Base-by-base conservation (phyloP, 2,329 filamentous ascomycete species). In the Diaporthe nobilis region DNA sequence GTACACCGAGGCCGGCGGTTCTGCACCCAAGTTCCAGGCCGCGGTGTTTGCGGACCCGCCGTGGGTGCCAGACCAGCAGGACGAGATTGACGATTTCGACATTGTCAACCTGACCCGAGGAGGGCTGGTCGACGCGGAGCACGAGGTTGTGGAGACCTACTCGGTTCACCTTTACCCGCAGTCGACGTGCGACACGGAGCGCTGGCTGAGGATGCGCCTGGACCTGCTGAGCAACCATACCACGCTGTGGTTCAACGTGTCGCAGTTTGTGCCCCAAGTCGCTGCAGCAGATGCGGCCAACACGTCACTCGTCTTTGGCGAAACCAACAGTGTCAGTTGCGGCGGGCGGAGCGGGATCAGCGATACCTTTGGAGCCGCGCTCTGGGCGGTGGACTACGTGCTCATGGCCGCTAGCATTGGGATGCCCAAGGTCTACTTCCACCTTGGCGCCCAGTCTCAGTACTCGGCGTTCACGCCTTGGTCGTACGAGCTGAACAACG, bases 371-470 rank as follows among this genome's bases (percentile, higher is more conserved):
- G 87, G 87, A 67, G 86, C 87, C 10, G 87, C 85, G 25, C 84
- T 89, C 10, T 89, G 87, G 87, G 83, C 83, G 71, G 81, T 87
- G 39, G 87, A 89, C 80, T 88, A 86, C 80, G 81, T 83, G 79
- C 81, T 85, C 42, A 78, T 80, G 68, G 83, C 81, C 55, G 83
- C 84, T 2, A 79, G 81, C 37, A 75, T 85, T 49, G 83, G 83
- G 25, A 79, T 85, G 31, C 77, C 79, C 61, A 82, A 82, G 80
- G 78, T 83, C 0, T 87, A 86, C 78, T 88, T 88, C 82, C 87
- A 88, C 81, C 81, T 77, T 28, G 75, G 75, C 17, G 75, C 73
- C 57, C 51, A 75, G 61, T 68, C 67, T 25, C 68, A 77, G 55
- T 77, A 77, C 75, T 72, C 65, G 47, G 73, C 75, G 3, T 77